Evolutionary conservation across 768 basidiomycete species (phyloP).

Genomic region (Collybia sp.): DNA sequence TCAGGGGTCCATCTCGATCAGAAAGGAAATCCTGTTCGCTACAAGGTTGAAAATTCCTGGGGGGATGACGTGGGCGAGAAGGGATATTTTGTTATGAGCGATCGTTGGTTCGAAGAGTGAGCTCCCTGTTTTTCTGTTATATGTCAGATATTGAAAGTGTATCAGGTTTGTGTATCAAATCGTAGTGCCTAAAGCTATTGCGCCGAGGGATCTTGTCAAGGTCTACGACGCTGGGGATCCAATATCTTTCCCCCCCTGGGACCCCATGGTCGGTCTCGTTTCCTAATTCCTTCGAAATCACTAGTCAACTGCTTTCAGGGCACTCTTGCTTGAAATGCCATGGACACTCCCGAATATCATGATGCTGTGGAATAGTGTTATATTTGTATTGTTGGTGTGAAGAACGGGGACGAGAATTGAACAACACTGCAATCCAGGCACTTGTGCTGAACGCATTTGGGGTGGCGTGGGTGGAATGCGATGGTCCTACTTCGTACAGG

Average conservation of each 20-base stretch:
- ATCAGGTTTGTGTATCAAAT: slow-evolving; percentile 87
- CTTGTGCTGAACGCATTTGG: too few relatives aligned
- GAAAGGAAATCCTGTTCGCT: slow-evolving; percentile 74
- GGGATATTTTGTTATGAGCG: slow-evolving; percentile 91
- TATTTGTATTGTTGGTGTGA: too few relatives aligned
- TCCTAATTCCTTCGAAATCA: not conserved
- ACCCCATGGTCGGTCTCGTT: slow-evolving; percentile 66
- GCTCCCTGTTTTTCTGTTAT: slow-evolving; percentile 20
- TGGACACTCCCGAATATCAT: too few relatives aligned
- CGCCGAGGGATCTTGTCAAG: slow-evolving; percentile 75
- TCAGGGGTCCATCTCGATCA: slow-evolving; percentile 84
- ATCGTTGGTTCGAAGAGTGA: slow-evolving; percentile 88
- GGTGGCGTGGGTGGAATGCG: too few relatives aligned
- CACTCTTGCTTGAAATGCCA: too few relatives aligned
- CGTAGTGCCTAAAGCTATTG: slow-evolving; percentile 77
- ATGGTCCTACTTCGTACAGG: too few relatives aligned
- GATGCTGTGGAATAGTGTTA: too few relatives aligned
- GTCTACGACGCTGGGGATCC: slow-evolving; percentile 68
- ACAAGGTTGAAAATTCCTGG: slow-evolving; percentile 98
- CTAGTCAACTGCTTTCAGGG: too few relatives aligned
- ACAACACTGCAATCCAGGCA: too few relatives aligned
- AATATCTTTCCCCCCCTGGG: slow-evolving; percentile 82
- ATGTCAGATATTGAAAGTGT: slow-evolving; percentile 1
- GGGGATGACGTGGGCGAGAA: slow-evolving; percentile 71
- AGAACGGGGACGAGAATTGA: too few relatives aligned